Conservation (phyloP, 805 yeast species). For the Metschnikowia lachancei region DNA sequence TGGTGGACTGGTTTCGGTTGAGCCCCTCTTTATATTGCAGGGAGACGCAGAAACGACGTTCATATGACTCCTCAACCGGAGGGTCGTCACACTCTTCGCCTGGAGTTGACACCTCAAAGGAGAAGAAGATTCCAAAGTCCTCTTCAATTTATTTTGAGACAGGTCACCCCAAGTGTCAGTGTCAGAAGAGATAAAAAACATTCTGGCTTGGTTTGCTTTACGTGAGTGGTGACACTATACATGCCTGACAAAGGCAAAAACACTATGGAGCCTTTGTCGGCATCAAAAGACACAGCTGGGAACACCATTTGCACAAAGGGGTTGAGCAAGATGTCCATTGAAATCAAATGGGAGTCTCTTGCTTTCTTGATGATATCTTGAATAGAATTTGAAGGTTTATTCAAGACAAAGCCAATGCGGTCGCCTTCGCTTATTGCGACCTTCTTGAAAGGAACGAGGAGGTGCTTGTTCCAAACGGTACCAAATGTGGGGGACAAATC, state of each 20-base stretch:
- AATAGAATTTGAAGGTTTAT: conserved; percentile 26
- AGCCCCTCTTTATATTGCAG: background rate
- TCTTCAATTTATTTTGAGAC: background rate
- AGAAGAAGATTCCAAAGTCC: background rate
- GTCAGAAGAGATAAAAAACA: background rate
- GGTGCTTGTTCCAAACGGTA: conserved; percentile 30
- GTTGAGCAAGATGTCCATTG: conserved; percentile 11
- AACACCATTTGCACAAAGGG: conserved; percentile 15
- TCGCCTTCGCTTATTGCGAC: conserved; percentile 23
- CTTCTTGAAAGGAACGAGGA: conserved; percentile 22
- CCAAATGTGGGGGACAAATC: conserved; percentile 41
- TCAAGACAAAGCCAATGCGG: conserved; percentile 34
- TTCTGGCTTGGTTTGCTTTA: conserved; percentile 4
- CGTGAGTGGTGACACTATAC: conserved; percentile 1
- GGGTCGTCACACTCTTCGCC: conserved; percentile 4
- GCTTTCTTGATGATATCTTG: conserved; percentile 5
- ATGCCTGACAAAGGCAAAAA: conserved; percentile 9
- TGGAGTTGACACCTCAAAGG: background rate
- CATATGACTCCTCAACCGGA: conserved; percentile 5
- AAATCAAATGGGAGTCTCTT: conserved; percentile 1
- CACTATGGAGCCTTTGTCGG: conserved; percentile 3
- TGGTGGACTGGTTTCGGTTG: background rate
- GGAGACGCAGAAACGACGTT: background rate
- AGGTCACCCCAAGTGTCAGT: background rate
- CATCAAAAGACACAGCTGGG: conserved; percentile 4